These are phyloP conservation scores for Bipolaris bicolor DNA, from an alignment of 2,329 filamentous ascomycete species.

Conservation along the genomic window DNA sequence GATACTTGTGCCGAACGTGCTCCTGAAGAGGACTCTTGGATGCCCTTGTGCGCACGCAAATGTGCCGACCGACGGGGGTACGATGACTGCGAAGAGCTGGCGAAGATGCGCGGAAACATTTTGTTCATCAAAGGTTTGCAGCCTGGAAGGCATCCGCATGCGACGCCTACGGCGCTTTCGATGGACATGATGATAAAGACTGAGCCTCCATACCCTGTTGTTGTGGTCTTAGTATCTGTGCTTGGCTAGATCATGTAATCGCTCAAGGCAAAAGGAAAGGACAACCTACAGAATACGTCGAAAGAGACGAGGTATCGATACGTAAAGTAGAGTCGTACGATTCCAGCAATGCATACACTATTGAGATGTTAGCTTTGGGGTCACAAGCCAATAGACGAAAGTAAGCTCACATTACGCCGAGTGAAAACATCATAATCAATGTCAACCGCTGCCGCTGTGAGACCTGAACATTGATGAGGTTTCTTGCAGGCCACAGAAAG, in stretches of 20 bases:
- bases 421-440: slow-evolving; percentile 38
- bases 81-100: slow-evolving; percentile 14
- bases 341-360: slow-evolving; percentile 41
- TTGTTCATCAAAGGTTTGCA: slow-evolving; percentile 41
- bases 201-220: slow-evolving; percentile 33
- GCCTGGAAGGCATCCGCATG: slow-evolving; percentile 41
- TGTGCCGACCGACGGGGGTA: slow-evolving; percentile 11
- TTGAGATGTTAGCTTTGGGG: slow-evolving; percentile 31
- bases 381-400: background rate
- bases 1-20: slow-evolving; percentile 1
- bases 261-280: background rate
- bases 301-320: slow-evolving; percentile 32
- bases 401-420: slow-evolving; percentile 34
- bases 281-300: slow-evolving; percentile 35
- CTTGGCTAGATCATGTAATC: background rate
- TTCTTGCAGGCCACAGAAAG: slow-evolving; percentile 41
- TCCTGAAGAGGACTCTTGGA: slow-evolving; percentile 1
- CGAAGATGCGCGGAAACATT: slow-evolving; percentile 37
- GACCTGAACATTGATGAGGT: slow-evolving; percentile 34
- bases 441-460: slow-evolving; percentile 39
- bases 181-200: slow-evolving; percentile 37
- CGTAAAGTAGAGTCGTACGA: slow-evolving; percentile 39
- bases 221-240: background rate
- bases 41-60: slow-evolving; percentile 3
- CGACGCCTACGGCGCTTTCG: slow-evolving; percentile 39